Conservation (phyloP, 148 eudicot genomes). For the Salicornia ramosissima region DNA sequence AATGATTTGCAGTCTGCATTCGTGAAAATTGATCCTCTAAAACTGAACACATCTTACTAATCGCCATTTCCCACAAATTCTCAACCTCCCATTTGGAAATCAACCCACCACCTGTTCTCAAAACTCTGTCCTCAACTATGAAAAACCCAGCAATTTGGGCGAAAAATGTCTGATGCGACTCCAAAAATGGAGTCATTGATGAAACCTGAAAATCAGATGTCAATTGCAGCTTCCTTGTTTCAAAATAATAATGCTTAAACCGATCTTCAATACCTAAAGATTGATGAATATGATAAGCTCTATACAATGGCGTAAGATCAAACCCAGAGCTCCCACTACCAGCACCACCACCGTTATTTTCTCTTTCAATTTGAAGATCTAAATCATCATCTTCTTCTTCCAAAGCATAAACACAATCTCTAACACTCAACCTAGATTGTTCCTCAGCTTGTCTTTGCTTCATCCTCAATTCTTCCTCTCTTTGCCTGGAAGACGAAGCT, state of each 20-base stretch:
- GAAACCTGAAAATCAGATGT: conserved; percentile 97
- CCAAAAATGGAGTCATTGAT: conserved; percentile 88
- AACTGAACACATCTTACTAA: conserved; percentile 91
- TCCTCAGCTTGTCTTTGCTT: conserved; percentile 96
- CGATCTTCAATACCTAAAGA: conserved; percentile 68
- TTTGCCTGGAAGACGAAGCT: conserved; percentile 79
- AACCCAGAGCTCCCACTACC: conserved; percentile 40
- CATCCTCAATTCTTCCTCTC: conserved; percentile 90
- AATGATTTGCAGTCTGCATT: conserved; percentile 95
- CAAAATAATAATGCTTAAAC: conserved; percentile 80
- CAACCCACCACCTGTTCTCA: conserved; percentile 91
- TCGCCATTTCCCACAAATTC: conserved; percentile 93
- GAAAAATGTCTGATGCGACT: conserved; percentile 91
- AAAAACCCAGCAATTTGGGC: conserved; percentile 98
- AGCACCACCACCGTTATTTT: conserved; percentile 29
- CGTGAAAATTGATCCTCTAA: conserved; percentile 96
- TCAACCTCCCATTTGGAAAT: conserved; percentile 93
- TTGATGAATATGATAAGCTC: conserved; percentile 83
- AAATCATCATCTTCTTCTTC: conserved; percentile 83
- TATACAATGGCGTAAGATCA: conserved; percentile 80
- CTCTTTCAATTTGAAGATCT: conserved; percentile 24
- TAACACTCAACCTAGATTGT: conserved; percentile 67
- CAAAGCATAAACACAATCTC: conserved; percentile 81
- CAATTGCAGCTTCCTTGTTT: conserved; percentile 83
- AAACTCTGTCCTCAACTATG: conserved; percentile 84